Percentiles rank a stretch among this genome's conserved stretches.
These are phyloP conservation scores for Trichosporon ovoides DNA, from an alignment of 1,284 basidiomycete species.

Conservation along the genomic window DNA sequence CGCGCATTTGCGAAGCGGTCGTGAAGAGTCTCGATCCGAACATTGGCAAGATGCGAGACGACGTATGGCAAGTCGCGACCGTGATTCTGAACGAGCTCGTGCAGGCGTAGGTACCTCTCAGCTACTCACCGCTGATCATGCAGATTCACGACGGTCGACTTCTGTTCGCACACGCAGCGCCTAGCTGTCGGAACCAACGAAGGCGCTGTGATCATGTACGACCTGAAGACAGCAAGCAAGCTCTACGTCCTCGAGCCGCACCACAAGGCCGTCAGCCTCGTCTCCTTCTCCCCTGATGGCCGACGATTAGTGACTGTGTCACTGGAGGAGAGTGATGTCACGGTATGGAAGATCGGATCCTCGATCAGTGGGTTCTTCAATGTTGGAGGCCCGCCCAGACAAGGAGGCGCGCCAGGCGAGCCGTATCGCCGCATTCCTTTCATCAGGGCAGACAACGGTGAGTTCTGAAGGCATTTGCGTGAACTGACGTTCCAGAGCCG, in stretches of 20 bases:
- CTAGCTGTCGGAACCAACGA: constrained; percentile 92
- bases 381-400: constrained; percentile 85
- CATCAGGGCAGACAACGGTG: constrained; percentile 52
- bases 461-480: constrained; percentile 12
- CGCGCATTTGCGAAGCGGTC: constrained; percentile 86
- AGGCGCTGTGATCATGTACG: constrained; percentile 89
- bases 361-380: constrained; percentile 82
- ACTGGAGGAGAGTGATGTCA: constrained; percentile 70
- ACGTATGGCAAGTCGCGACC: constrained; percentile 82
- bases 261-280: constrained; percentile 67
- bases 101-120: constrained; percentile 67
- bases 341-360: constrained; percentile 85
- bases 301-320: constrained; percentile 83
- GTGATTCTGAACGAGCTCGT: constrained; percentile 88
- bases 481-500: not conserved
- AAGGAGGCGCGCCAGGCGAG: constrained; percentile 68
- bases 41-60: constrained; percentile 71
- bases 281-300: constrained; percentile 89
- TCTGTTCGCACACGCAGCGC: constrained; percentile 76
- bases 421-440: constrained; percentile 81
- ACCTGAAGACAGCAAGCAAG: constrained; percentile 89
- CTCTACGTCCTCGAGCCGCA: constrained; percentile 93
- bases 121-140: not conserved
- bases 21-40: constrained; percentile 96
- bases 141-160: constrained; percentile 88